Base-by-base conservation (phyloP, 164 flowering plant species). In the Magnolia officinalis region DNA sequence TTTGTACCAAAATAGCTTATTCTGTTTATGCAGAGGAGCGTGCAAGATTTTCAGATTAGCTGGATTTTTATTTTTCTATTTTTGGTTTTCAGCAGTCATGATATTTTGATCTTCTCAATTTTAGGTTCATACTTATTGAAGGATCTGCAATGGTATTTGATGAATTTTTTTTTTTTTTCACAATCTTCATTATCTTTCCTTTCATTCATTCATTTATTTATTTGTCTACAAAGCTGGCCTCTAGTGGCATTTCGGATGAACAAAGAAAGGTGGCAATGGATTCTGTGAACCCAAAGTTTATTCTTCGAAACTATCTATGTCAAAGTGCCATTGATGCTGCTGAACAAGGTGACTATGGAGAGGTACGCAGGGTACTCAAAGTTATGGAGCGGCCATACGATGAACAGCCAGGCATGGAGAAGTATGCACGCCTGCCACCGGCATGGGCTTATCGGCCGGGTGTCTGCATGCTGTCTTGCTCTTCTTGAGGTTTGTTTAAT, bases 381-480 rank as follows among this genome's bases (percentile, higher is more conserved):
- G 85, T 96, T 24, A 89, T 96, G 94, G 88, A 90, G 75, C 86
- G 90, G 9, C 99, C 99, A 2, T 96, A 78, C 66, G 98, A 96
- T 24, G 99, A 94, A 75, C 98, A 96, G 76, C 95, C 95, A 0
- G 98, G 97, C 72, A 96, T 93, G 99, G 98, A 96, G 79, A 94
- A 90, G 75, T 96, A 96, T 77, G 98, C 98, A n/a, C 97, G 98
- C 23, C 81, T 96, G 77, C 99, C 99, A 1, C 99, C 99, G 6
- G 98, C 99, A 0, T 96, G 99, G 99, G 99, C 99, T 51, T 94
- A 96, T 77, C 83, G 98, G 24, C 99, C 99, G 1, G 99, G 99
- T 71, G 99, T 96, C n/a, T 89, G 99, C 86, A 96, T 96, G 99
- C 88, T 96, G 45, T 96, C 99, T 71, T 96, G 98, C 80, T 96